Conservation (phyloP, 768 basidiomycete genomes). For the Leccinum fibrillosum region DNA sequence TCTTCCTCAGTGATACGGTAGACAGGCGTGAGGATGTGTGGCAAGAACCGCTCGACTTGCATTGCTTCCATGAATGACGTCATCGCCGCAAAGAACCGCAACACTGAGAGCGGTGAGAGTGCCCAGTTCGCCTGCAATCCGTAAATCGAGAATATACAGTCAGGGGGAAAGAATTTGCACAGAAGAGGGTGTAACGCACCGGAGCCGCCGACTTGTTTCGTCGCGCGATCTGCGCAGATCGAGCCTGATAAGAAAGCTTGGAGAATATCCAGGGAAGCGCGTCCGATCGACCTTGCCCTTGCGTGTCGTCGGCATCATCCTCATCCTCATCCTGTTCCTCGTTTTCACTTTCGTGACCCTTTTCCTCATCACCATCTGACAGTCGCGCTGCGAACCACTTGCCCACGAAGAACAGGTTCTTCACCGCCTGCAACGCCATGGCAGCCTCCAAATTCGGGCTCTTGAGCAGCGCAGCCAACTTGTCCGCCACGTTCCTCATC, state of each 20-base stretch:
- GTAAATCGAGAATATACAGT: neutral
- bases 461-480: conserved; percentile 73
- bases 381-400: conserved; percentile 62
- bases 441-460: conserved; percentile 73
- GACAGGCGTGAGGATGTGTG: conserved; percentile 82
- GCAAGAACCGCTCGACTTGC: conserved; percentile 64
- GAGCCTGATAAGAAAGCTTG: conserved; percentile 83
- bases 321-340: conserved; percentile 15
- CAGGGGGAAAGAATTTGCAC: neutral
- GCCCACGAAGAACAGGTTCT: conserved; percentile 90
- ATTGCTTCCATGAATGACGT: conserved; percentile 60
- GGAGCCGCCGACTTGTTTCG: conserved; percentile 47
- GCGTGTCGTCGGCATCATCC: neutral
- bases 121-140: conserved; percentile 70
- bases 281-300: conserved; percentile 29
- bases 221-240: conserved; percentile 69
- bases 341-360: conserved; percentile 17
- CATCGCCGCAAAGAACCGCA: conserved; percentile 97
- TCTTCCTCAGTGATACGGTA: conserved; percentile 89
- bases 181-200: neutral
- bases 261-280: conserved; percentile 93
- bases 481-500: conserved; percentile 71
- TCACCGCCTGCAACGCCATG: conserved; percentile 81
- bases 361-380: conserved; percentile 29
- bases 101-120: conserved; percentile 70